Conservation (phyloP, 768 basidiomycete genomes). For the Hypholoma fasciculare region DNA sequence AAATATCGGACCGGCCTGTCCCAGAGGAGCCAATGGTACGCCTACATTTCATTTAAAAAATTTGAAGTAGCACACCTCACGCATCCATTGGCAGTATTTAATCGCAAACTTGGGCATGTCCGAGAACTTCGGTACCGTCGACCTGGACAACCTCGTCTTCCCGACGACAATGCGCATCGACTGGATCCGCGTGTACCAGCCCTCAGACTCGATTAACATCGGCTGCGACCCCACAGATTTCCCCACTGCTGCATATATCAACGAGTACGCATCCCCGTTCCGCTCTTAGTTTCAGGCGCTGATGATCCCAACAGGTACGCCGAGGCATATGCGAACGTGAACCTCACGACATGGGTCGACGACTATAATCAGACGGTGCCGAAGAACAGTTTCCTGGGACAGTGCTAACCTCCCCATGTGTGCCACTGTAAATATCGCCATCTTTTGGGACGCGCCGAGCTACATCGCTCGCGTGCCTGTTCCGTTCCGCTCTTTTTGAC, state of each 20-base stretch:
- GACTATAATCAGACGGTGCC: conserved; percentile 70
- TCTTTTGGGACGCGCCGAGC: neutral
- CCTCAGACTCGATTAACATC: conserved; percentile 63
- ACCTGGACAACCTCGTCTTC: conserved; percentile 70
- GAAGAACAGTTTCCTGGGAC: conserved; percentile 59
- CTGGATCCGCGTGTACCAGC: conserved; percentile 92
- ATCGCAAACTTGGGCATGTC: conserved; percentile 88
- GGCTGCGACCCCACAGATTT: conserved; percentile 82
- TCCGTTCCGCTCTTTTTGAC: no score
- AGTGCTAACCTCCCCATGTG: conserved; percentile 43
- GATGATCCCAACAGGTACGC: conserved; percentile 35
- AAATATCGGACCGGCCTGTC: conserved; percentile 69
- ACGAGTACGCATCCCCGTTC: conserved; percentile 42
- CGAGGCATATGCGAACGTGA: conserved; percentile 81
- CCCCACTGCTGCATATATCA: conserved; percentile 84
- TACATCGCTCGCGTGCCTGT: no score
- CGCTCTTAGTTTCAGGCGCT: neutral
- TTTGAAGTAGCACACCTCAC: neutral
- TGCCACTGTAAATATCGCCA: neutral
- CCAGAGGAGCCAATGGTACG: conserved; percentile 83
- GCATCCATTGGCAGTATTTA: conserved; percentile 55
- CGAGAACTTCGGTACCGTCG: conserved; percentile 68
- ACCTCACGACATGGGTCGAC: conserved; percentile 72
- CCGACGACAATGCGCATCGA: conserved; percentile 78
- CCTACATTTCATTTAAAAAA: neutral